Base-by-base conservation (phyloP, 1,139 yeast species). In the Taphrina communis region DNA sequence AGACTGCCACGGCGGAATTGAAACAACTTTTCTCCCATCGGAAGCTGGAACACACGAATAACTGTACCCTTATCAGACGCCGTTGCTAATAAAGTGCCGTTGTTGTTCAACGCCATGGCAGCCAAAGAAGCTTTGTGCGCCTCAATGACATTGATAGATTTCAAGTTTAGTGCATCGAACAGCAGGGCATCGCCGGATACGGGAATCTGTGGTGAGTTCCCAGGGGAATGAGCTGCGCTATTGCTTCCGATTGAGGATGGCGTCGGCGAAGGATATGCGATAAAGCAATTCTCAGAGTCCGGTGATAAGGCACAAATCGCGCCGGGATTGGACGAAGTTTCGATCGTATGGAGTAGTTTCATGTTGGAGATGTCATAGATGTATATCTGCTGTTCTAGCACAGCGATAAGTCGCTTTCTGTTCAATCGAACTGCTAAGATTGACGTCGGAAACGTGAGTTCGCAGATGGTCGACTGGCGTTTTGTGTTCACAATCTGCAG, bases 31-130 rank as follows among this genome's bases (percentile, higher is more conserved):
- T 86, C 83, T 0, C 97, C 98, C 0, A 90, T 85, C 38, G 88
- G 89, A 0, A 91, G 91, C n/a, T 88, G 83, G 75, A 94, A 94
- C 1, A 94, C 90, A 70, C 99, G 82, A 1, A 94, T 86, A 59
- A 94, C 91, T 0, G 99, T 94, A 4, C 99, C 99, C 76, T 92
- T 92, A 73, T 91, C 97, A 19, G 97, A 90, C 0, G 98, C 97
- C 0, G 98, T 92, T 0, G 98, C 97, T 63, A 94, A 80, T 63
- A 91, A 78, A 0, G 88, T 82, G 0, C 99, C 99, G 76, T 92
- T 96, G 11, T 82, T 81, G 73, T 94, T 90, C 68, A 94, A 80
- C 0, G 92, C 82, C 72, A 93, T 80, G 0, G 93, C 89, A 0
- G 97, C 93, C 68, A 94, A 81, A 14, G 89, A 86, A 1, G 96